Base-by-base conservation (phyloP, 306 rosid species). In the Begonia loranthoides region DNA sequence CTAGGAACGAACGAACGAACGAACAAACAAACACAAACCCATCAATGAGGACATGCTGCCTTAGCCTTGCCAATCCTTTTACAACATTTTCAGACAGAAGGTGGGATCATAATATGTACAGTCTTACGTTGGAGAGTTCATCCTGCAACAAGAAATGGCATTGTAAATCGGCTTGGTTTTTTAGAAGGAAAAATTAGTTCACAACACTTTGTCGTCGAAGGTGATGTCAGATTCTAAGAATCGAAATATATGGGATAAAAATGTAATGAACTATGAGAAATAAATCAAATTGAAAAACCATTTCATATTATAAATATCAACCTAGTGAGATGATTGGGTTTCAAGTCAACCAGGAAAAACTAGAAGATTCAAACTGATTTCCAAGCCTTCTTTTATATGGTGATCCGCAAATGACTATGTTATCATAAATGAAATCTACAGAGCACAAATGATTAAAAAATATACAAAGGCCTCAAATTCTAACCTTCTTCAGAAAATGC, bases 401-500 rank as follows among this genome's bases (percentile, higher is more conserved):
- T 19, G 9, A 28, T 28, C 9, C 5, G 36, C 0, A n/a, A 43
- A 11, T 9, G 4, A 43, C 15, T 43, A 43, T 43, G 15, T 5
- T n/a, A 11, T 10, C 47, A 43, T 12, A 43, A 1, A 10, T 12
- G 47, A 43, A 43, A 43, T 43, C 47, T 13, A 11, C 47, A 5
- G 5, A 43, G 47, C 13, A 43, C 47, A 43, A 1, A 12, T 43
- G 47, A 43, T 43, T 43, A 5, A 24, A 19, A 40, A 17, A 45
- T 10, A 24, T 41, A 43, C 38, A 41, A 13, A 13, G 22, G 52
- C 41, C 21, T 46, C 46, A 13, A 14, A 57, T 45, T 60, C 73
- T 34, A 57, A 87, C 96, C 96, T 87, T 87, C 92, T 71, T 80
- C 94, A 0, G 87, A 87, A 74, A 87, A 87, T 64, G 73, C 85